Evolutionary conservation across 768 basidiomycete species (phyloP).

Genomic region (Atractiella rhizophila): DNA sequence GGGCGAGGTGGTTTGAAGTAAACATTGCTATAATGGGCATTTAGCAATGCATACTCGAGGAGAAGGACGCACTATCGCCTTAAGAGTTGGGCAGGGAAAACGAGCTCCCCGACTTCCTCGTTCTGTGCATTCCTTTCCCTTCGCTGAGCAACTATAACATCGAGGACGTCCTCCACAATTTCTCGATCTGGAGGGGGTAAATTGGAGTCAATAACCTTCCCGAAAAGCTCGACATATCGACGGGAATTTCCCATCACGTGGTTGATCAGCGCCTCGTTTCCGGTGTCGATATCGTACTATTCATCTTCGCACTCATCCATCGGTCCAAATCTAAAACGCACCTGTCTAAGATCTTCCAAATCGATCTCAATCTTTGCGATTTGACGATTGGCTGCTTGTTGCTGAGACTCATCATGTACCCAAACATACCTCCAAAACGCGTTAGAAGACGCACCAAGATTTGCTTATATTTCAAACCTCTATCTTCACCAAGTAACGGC

Average conservation of each 20-base stretch:
- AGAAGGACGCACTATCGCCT: conserved; percentile 60
- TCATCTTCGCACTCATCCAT: conserved; percentile 32
- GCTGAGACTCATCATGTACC: too few species aligned
- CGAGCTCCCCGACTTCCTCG: conserved; percentile 40
- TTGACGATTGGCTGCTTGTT: too few species aligned
- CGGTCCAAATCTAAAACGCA: not conserved
- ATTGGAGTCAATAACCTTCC: conserved; percentile 65
- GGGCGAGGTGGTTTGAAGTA: conserved; percentile 58
- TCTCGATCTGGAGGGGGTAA: conserved; percentile 74
- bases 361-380: too few species aligned
- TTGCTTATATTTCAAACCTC: too few species aligned
- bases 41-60: not conserved
- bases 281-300: too few species aligned
- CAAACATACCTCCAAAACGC: too few species aligned
- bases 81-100: conserved; percentile 73
- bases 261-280: conserved; percentile 35
- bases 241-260: conserved; percentile 63
- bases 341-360: conserved; percentile 4
- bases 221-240: conserved; percentile 71
- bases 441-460: too few species aligned
- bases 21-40: conserved; percentile 38
- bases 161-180: conserved; percentile 81
- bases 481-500: too few species aligned
- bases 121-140: conserved; percentile 62
- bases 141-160: conserved; percentile 84